Evolutionary conservation across 1,284 basidiomycete genomes (phyloP).

Genomic region (Pseudozyma sp.): DNA sequence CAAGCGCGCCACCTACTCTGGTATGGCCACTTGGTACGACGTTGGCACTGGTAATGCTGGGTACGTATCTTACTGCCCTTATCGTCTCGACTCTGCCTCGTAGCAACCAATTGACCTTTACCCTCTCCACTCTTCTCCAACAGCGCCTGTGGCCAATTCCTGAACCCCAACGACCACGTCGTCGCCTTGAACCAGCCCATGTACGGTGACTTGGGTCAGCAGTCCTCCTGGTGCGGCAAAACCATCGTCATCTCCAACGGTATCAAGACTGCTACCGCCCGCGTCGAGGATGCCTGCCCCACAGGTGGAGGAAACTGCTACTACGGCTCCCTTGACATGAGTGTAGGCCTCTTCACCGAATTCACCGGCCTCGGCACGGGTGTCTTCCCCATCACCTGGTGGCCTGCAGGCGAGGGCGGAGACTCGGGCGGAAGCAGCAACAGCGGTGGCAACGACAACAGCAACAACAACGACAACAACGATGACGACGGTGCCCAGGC

Average conservation of each 20-base stretch:
- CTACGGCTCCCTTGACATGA: slow-evolving; percentile 62
- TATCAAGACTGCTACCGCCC: slow-evolving; percentile 49
- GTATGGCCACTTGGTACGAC: slow-evolving; percentile 61
- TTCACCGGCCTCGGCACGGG: slow-evolving; percentile 53
- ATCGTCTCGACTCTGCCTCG: neutral
- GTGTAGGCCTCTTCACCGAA: slow-evolving; percentile 57
- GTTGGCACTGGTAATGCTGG: slow-evolving; percentile 59
- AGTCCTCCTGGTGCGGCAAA: slow-evolving; percentile 56
- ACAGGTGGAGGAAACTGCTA: slow-evolving; percentile 57
- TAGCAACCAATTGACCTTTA: slow-evolving; percentile 3
- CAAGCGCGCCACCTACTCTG: slow-evolving; percentile 51
- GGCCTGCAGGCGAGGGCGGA: slow-evolving; percentile 43
- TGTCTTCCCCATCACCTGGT: slow-evolving; percentile 62
- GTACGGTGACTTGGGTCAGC: slow-evolving; percentile 52
- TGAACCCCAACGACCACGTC: slow-evolving; percentile 50
- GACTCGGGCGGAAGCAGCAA: slow-evolving; percentile 17
- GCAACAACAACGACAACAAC: slow-evolving; percentile 13
- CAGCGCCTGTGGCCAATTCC: slow-evolving; percentile 57
- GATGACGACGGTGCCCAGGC: slow-evolving; percentile 1
- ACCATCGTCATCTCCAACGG: slow-evolving; percentile 60
- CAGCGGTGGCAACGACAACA: slow-evolving; percentile 13
- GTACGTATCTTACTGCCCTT: slow-evolving; percentile 18
- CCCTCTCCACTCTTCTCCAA: neutral
- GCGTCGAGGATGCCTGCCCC: slow-evolving; percentile 60
- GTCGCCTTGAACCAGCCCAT: slow-evolving; percentile 63